Evolutionary conservation across 108 stramenopile genomes (phyloP).

Genomic region (Tribonema minus): DNA sequence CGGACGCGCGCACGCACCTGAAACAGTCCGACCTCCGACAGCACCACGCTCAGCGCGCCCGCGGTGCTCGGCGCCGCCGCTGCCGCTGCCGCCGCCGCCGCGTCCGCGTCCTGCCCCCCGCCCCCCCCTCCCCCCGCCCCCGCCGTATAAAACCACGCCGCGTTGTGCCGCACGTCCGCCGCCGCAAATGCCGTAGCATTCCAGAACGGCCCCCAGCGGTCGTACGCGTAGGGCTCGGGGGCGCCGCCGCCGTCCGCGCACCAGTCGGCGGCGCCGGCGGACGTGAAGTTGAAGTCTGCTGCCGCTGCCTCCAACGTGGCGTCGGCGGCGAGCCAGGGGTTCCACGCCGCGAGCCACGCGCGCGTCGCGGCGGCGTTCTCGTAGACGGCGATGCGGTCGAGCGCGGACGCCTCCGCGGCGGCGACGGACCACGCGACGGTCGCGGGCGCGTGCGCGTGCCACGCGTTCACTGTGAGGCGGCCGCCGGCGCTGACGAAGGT

Average conservation of each 20-base stretch:
- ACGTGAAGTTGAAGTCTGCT: not conserved
- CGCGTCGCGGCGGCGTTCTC: not conserved
- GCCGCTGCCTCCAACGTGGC: too few species aligned
- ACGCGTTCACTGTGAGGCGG: too few species aligned
- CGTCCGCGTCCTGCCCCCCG: too few species aligned
- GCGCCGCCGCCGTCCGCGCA: too few species aligned
- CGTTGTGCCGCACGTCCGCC: not conserved
- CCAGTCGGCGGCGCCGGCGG: not conserved
- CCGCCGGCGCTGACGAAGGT: too few species aligned
- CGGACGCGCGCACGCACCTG: too few species aligned
- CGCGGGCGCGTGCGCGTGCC: too few species aligned
- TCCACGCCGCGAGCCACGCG: not conserved
- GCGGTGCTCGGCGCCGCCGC: not conserved
- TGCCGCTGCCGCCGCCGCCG: not conserved
- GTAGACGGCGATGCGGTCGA: not conserved
- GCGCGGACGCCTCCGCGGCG: too few species aligned
- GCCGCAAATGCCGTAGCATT: not conserved
- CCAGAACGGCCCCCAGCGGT: not conserved
- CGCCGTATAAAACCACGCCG: not conserved
- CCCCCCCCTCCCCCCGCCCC: too few species aligned
- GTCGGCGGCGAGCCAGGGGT: not conserved
- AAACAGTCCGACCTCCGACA: not conserved
- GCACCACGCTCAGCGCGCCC: not conserved
- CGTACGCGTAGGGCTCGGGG: not conserved
- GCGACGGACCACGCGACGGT: too few species aligned